These are phyloP conservation scores for Dryas alaskensis DNA, from an alignment of 306 rosid genomes.

Conservation along the genomic window DNA sequence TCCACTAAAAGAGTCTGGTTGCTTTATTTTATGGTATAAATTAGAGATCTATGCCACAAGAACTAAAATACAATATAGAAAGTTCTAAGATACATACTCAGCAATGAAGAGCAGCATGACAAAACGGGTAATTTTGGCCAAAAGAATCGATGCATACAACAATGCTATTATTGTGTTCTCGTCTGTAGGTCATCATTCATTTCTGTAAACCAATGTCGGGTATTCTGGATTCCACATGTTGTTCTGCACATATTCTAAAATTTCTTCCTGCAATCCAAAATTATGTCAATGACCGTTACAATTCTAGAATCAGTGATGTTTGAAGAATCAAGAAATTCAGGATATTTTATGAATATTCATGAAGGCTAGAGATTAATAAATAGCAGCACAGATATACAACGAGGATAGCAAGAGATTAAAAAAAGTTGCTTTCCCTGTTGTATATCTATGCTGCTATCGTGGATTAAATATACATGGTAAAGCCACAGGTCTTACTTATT, in stretches of 20 bases:
- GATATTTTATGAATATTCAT: no score
- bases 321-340: background rate
- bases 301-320: background rate
- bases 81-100: background rate
- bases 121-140: background rate
- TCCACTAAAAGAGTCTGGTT: background rate
- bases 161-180: background rate
- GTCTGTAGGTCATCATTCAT: constrained; percentile 41
- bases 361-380: background rate
- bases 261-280: constrained; percentile 62
- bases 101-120: constrained; percentile 4
- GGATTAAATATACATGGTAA: no score
- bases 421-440: no score
- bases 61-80: no score
- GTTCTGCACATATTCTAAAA: constrained; percentile 54
- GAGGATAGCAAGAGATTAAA: background rate
- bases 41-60: background rate
- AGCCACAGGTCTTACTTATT: no score
- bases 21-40: background rate
- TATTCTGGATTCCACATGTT: constrained; percentile 95
- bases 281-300: background rate
- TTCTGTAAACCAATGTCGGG: constrained; percentile 70
- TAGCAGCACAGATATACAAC: background rate
- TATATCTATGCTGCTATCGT: no score
- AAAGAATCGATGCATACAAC: constrained; percentile 8